These are phyloP conservation scores for Aspergillus tamarii DNA, from an alignment of 2,329 filamentous ascomycete genomes.

Conservation along the genomic window DNA sequence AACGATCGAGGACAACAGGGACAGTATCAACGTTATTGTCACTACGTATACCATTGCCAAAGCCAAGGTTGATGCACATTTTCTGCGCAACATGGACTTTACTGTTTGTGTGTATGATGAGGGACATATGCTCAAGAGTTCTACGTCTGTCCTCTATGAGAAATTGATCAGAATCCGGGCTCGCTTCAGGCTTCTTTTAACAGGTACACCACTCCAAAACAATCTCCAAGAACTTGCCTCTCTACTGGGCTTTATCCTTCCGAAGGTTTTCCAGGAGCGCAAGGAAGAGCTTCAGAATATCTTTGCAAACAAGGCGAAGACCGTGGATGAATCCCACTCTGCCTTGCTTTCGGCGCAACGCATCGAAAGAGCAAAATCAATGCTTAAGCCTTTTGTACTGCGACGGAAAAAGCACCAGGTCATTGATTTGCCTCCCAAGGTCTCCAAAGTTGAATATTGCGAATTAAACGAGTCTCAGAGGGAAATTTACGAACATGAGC, in stretches of 20 bases:
- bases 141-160: slow-evolving; percentile 77
- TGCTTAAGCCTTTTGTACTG: slow-evolving; percentile 92
- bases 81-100: slow-evolving; percentile 64
- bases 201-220: slow-evolving; percentile 93
- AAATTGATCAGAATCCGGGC: slow-evolving; percentile 77
- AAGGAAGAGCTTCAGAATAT: slow-evolving; percentile 81
- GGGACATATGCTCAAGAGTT: slow-evolving; percentile 90
- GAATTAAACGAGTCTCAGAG: slow-evolving; percentile 74
- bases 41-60: slow-evolving; percentile 73
- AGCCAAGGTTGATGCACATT: slow-evolving; percentile 63
- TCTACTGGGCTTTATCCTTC: slow-evolving; percentile 92
- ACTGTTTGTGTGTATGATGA: slow-evolving; percentile 80
- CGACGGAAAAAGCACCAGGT: slow-evolving; percentile 93
- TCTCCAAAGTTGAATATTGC: slow-evolving; percentile 76
- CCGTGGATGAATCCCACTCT: slow-evolving; percentile 71
- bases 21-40: slow-evolving; percentile 70
- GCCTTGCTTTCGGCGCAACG: slow-evolving; percentile 85
- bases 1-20: slow-evolving; percentile 64
- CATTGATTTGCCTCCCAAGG: slow-evolving; percentile 81
- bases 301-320: slow-evolving; percentile 89
- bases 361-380: slow-evolving; percentile 82
- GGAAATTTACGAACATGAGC: slow-evolving; percentile 71
- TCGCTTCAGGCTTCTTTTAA: slow-evolving; percentile 82
- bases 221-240: slow-evolving; percentile 91
- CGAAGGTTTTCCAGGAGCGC: slow-evolving; percentile 75